Conservation (phyloP, 768 basidiomycete genomes). For the Pilatotrama ljubarskyi region DNA sequence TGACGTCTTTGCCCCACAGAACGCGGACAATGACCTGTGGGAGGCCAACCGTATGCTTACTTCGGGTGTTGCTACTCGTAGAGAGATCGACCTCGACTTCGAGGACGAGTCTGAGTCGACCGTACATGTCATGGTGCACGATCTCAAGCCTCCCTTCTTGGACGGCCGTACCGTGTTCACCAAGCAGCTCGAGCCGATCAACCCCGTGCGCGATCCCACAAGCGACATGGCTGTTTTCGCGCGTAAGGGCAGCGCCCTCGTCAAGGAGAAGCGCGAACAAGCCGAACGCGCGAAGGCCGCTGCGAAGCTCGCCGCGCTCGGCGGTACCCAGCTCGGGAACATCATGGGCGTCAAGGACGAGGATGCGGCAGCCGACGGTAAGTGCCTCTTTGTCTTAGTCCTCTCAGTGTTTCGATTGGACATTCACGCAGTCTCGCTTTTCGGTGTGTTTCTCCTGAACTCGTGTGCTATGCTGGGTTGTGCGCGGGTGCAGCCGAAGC, state of each 20-base stretch:
- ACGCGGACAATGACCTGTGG: slow-evolving; percentile 98
- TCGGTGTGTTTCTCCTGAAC: slow-evolving; percentile 5
- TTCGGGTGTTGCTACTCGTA: slow-evolving; percentile 90
- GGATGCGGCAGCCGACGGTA: slow-evolving; percentile 89
- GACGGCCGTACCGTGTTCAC: slow-evolving; percentile 97
- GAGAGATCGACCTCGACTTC: slow-evolving; percentile 87
- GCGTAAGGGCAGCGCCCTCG: slow-evolving; percentile 93
- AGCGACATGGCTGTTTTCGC: slow-evolving; percentile 96
- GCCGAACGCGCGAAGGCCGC: slow-evolving; percentile 96
- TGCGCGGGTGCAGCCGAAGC: slow-evolving; percentile 44
- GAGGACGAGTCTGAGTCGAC: slow-evolving; percentile 96
- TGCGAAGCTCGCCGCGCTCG: slow-evolving; percentile 88
- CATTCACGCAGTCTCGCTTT: slow-evolving; percentile 72
- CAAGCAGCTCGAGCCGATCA: slow-evolving; percentile 95
- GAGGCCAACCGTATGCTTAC: slow-evolving; percentile 97
- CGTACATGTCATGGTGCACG: slow-evolving; percentile 96
- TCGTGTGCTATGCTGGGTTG: neutral
- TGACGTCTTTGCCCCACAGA: slow-evolving; percentile 48
- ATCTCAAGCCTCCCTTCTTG: slow-evolving; percentile 96
- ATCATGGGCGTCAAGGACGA: slow-evolving; percentile 97
- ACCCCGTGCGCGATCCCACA: slow-evolving; percentile 90
- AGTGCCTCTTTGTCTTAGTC: slow-evolving; percentile 36
- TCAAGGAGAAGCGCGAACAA: slow-evolving; percentile 95
- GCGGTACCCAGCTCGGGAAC: slow-evolving; percentile 94
- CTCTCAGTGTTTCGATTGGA: slow-evolving; percentile 49